Conservation (phyloP, 2,329 filamentous ascomycete species). For the Aspergillus candidus region DNA sequence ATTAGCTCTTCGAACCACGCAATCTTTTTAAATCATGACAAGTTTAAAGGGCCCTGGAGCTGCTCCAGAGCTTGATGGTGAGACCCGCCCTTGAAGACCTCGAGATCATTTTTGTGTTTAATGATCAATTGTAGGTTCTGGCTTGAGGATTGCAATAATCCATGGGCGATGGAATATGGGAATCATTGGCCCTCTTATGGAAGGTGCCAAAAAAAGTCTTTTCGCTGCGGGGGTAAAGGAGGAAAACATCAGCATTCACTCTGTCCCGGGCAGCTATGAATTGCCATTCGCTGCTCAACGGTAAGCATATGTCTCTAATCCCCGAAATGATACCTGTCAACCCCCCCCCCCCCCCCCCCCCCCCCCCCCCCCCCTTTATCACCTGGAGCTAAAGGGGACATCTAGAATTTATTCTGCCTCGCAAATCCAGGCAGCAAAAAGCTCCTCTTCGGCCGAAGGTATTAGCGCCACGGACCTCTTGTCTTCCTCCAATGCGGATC, state of each 20-base stretch:
- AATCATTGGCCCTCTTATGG: conserved; percentile 80
- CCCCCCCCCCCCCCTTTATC: neutral
- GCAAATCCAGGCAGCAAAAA: conserved; percentile 69
- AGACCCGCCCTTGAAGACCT: conserved; percentile 13
- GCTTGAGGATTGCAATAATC: conserved; percentile 85
- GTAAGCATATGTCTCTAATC: conserved; percentile 41
- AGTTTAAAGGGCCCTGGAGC: conserved; percentile 59
- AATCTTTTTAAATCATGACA: conserved; percentile 35
- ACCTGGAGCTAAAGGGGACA: neutral
- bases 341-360: too few species aligned
- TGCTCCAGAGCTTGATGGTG: conserved; percentile 53
- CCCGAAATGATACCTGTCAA: too few species aligned
- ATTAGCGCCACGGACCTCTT: conserved; percentile 52
- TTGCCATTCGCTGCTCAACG: conserved; percentile 84
- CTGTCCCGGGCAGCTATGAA: conserved; percentile 91
- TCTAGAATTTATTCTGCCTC: conserved; percentile 74
- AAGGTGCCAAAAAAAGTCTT: conserved; percentile 73
- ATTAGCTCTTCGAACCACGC: too few species aligned
- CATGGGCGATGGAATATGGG: conserved; percentile 91
- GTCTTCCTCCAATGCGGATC: conserved; percentile 60
- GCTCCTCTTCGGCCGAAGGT: conserved; percentile 33
- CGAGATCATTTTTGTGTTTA: conserved; percentile 1
- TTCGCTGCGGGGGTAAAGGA: conserved; percentile 73
- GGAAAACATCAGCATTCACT: conserved; percentile 82
- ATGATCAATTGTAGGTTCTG: conserved; percentile 47